phyloP scores from a whole-genome alignment of 331 rosid species.

The Erythrophleum ivorense region DNA sequence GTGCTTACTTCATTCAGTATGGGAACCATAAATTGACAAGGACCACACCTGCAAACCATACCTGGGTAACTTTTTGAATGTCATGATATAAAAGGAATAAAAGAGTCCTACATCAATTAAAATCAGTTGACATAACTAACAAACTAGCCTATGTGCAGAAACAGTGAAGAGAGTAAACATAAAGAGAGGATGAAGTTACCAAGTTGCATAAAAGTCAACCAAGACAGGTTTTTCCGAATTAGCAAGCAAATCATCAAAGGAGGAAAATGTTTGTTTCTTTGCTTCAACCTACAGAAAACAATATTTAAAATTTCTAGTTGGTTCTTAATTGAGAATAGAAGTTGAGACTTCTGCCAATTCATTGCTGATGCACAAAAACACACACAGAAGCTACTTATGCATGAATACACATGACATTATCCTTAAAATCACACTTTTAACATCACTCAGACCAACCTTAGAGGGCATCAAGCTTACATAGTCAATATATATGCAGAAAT shows the following conservation, averaged over 20 bases:
- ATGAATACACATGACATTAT: neutral
- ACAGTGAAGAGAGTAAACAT: neutral
- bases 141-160: neutral
- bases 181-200: constrained; percentile 51
- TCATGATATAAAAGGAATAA: constrained; percentile 2
- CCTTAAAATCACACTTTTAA: neutral
- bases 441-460: neutral
- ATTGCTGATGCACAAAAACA: constrained; percentile 17
- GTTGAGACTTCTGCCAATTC: constrained; percentile 16
- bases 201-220: constrained; percentile 98
- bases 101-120: neutral
- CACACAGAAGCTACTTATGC: neutral
- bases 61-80: constrained; percentile 32
- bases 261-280: constrained; percentile 79
- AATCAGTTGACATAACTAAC: neutral
- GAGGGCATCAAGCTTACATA: neutral
- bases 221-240: constrained; percentile 79
- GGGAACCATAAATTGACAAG: constrained; percentile 96
- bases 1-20: constrained; percentile 78
- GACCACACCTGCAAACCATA: constrained; percentile 86
- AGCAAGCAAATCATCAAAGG: constrained; percentile 82
- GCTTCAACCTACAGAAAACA: constrained; percentile 71
- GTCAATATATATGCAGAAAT: neutral
- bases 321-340: constrained; percentile 21
- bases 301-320: constrained; percentile 5